Percentiles rank a stretch among this genome's conserved stretches.
Evolutionary conservation across 1,139 yeast species (phyloP).

Genomic region (Yueomyces sp.): DNA sequence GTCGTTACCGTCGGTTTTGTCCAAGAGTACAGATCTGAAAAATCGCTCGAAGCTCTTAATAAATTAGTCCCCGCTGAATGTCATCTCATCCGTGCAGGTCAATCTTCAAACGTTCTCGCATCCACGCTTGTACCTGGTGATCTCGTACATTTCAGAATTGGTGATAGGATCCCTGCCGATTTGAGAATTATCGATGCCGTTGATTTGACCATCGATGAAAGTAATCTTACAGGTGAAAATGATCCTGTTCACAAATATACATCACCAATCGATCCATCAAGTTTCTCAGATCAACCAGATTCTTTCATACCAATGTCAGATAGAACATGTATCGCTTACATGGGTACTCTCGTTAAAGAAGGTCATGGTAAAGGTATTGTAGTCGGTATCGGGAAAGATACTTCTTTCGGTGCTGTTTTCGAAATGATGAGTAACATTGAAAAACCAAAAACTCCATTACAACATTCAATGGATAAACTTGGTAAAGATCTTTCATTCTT

Average conservation of each 20-base stretch:
- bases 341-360: conserved; percentile 93
- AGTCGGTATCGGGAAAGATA: conserved; percentile 75
- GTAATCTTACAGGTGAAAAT: conserved; percentile 89
- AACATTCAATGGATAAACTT: conserved; percentile 83
- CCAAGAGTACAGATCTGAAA: conserved; percentile 90
- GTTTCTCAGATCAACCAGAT: conserved; percentile 20
- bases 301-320: conserved; percentile 43
- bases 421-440: conserved; percentile 90
- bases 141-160: conserved; percentile 73
- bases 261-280: conserved; percentile 26
- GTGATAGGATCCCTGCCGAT: conserved; percentile 94
- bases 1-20: conserved; percentile 94
- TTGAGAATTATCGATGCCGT: conserved; percentile 65
- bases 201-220: conserved; percentile 76
- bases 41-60: conserved; percentile 81
- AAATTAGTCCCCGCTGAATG: conserved; percentile 91
- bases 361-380: conserved; percentile 91
- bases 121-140: conserved; percentile 89
- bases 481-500: conserved; percentile 79
- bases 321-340: conserved; percentile 68
- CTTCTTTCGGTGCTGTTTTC: conserved; percentile 83
- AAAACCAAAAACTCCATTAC: conserved; percentile 93
- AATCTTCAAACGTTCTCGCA: conserved; percentile 69
- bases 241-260: conserved; percentile 60
- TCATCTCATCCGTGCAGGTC: conserved; percentile 71